Conservation (phyloP, 2,329 filamentous ascomycete species). For the Penicillium psychrosexuale region DNA sequence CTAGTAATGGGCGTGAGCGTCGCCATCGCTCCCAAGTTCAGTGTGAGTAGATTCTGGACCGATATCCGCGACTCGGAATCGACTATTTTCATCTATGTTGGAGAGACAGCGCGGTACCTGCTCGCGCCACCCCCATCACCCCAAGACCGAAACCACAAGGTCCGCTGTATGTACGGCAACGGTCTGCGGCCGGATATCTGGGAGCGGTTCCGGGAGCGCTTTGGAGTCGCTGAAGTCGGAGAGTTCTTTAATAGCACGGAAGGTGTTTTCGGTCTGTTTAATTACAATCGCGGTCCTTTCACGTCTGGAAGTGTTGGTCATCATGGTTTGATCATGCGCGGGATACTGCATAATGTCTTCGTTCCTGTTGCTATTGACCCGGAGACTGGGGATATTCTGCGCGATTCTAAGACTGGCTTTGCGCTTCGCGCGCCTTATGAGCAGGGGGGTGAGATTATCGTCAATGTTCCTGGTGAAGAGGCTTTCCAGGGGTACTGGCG, state of each 20-base stretch:
- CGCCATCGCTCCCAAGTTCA: conserved; percentile 54
- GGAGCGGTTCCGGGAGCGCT: conserved; percentile 51
- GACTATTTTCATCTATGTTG: conserved; percentile 73
- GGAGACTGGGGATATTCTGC: conserved; percentile 63
- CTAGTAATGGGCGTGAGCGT: conserved; percentile 51
- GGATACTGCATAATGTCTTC: conserved; percentile 52
- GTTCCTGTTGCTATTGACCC: conserved; percentile 68
- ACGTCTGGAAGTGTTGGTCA: conserved; percentile 65
- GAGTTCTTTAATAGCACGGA: conserved; percentile 81
- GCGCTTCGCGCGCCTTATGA: conserved; percentile 61
- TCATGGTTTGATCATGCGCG: conserved; percentile 62
- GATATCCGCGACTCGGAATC: conserved; percentile 66
- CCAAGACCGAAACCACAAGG: conserved; percentile 45
- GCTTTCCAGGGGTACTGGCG: conserved; percentile 69
- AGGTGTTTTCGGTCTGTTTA: conserved; percentile 62
- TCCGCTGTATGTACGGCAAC: conserved; percentile 49
- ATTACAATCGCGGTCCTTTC: conserved; percentile 61
- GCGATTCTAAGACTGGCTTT: conserved; percentile 66
- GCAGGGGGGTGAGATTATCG: conserved; percentile 71
- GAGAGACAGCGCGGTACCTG: conserved; percentile 72
- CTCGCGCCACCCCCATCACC: conserved; percentile 59
- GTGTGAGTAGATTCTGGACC: conserved; percentile 66
- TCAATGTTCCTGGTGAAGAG: conserved; percentile 56
- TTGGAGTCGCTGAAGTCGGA: conserved; percentile 53
- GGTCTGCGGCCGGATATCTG: conserved; percentile 51